A percentile compares a stretch with the other conserved stretches of the same genome.
Evolutionary conservation across 1,284 basidiomycete genomes (phyloP).

Genomic region (Cutaneotrichosporon spelunceum): DNA sequence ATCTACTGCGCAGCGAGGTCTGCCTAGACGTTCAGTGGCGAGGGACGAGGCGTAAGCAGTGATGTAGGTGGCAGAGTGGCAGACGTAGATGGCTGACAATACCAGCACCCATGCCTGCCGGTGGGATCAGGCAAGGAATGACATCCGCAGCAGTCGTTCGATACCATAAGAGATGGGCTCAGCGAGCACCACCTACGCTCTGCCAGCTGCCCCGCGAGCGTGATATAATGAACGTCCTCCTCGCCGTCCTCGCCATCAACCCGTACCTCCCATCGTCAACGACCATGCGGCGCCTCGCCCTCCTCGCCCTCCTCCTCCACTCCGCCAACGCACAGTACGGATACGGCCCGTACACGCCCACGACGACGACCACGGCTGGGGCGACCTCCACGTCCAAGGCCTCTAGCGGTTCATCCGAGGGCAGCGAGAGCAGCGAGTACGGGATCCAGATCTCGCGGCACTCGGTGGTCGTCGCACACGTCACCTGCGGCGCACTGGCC

Average conservation of each 20-base stretch:
- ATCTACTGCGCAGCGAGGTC: background rate
- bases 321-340: background rate
- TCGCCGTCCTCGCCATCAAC: background rate
- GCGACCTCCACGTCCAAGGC: background rate
- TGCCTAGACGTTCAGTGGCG: too few species aligned
- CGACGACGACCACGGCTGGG: background rate
- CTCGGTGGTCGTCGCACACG: conserved; percentile 57
- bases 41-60: too few species aligned
- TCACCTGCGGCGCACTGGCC: conserved; percentile 56
- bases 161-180: background rate
- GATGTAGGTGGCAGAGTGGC: background rate
- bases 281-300: background rate
- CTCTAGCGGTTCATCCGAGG: background rate
- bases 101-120: too few species aligned
- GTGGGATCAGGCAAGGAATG: background rate
- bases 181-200: background rate
- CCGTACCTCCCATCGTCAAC: background rate
- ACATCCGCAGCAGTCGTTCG: background rate
- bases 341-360: background rate
- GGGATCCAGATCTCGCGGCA: background rate
- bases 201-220: too few species aligned
- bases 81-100: background rate
- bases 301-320: background rate
- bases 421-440: background rate
- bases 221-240: background rate